Evolutionary conservation across 352 stramenopile species (phyloP).

Genomic region (Globisporangium camurandrum): DNA sequence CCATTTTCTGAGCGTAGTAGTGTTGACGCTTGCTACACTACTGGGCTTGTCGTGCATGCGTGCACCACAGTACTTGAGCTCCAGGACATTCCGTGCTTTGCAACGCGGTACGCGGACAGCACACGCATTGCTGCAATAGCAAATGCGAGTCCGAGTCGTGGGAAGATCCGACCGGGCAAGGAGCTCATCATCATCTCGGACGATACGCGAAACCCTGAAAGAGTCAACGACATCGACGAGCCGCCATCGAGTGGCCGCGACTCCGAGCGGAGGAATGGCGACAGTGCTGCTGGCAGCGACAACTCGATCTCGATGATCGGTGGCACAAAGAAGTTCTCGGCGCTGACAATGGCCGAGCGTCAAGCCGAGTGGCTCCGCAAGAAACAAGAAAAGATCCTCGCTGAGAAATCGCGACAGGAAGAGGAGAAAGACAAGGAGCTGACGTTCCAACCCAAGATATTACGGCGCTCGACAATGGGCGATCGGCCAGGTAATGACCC

Average conservation of each 20-base stretch:
- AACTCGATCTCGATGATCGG: not conserved
- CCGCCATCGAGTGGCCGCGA: slow-evolving; percentile 9
- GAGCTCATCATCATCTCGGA: slow-evolving; percentile 67
- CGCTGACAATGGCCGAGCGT: slow-evolving; percentile 70
- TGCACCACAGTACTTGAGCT: slow-evolving; percentile 50
- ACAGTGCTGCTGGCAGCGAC: slow-evolving; percentile 5
- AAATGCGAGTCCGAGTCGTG: slow-evolving; percentile 50
- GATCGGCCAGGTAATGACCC: slow-evolving; percentile 31
- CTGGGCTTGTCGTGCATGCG: not conserved
- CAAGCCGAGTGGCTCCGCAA: slow-evolving; percentile 73
- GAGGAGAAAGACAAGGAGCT: slow-evolving; percentile 73
- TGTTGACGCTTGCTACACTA: not conserved
- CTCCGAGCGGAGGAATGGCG: not conserved
- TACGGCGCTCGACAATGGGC: slow-evolving; percentile 53
- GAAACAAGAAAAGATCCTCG: slow-evolving; percentile 71
- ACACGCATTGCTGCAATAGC: slow-evolving; percentile 6
- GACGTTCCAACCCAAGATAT: slow-evolving; percentile 78
- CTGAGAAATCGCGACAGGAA: slow-evolving; percentile 48
- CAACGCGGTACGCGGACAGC: slow-evolving; percentile 8
- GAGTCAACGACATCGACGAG: slow-evolving; percentile 2
- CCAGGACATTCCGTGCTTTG: slow-evolving; percentile 49
- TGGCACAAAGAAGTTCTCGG: slow-evolving; percentile 38
- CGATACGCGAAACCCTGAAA: slow-evolving; percentile 22
- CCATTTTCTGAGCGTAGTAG: not conserved
- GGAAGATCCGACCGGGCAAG: slow-evolving; percentile 70